Evolutionary conservation across 2,329 filamentous ascomycete genomes (phyloP), one percentile per base, ranked within the genome.

Genomic region (Gaeumannomyces sp.): DNA sequence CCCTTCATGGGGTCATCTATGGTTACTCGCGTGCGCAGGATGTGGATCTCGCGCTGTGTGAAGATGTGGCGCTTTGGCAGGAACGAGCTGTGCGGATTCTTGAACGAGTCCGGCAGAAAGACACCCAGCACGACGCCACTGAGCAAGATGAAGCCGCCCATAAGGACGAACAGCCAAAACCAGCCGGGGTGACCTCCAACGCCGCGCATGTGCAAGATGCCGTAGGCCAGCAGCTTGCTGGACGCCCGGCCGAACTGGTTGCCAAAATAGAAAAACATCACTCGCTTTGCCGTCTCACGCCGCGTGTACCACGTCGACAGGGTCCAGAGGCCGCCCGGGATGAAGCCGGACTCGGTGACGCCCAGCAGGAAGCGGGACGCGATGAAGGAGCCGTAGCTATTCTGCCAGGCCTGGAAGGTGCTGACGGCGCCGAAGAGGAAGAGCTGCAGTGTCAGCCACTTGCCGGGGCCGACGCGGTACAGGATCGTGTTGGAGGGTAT

Each of bases 271-370:
- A 85, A 85, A 45, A 84, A 70, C 70, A 81, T 81, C 61, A 83
- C 78, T 11, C 83, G 77, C 66, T 83, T 80, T 64, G 80, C 81
- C 0, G 80, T 81, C 70, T 85, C 83, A 3, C 75, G 74, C 3
- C 77, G 77, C 0, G 81, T 84, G 70, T 85, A 85, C 82, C 83
- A 85, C 0, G 79, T 82, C 0, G 82, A 83, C 1, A 85, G 72
- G 2, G 81, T 82, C 73, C 76, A 83, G 0, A 81, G 72, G 8
- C 76, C 75, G 3, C 82, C 83, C 0, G 83, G 83, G 64, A 85
- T 85, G 67, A 83, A 85, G 0, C 83, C 83, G 0, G 80, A 80
- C 70, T 85, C 83, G 3, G 78, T 79, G 16, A 85, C 73, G 1
- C 83, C 83, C 0, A 86, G 77, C 0, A 85, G 72, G 63, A 85